Percentiles rank a stretch among this genome's conserved stretches.
phyloP scores from a whole-genome alignment of 2,329 filamentous ascomycete species.

The Trichoderma sp. region DNA sequence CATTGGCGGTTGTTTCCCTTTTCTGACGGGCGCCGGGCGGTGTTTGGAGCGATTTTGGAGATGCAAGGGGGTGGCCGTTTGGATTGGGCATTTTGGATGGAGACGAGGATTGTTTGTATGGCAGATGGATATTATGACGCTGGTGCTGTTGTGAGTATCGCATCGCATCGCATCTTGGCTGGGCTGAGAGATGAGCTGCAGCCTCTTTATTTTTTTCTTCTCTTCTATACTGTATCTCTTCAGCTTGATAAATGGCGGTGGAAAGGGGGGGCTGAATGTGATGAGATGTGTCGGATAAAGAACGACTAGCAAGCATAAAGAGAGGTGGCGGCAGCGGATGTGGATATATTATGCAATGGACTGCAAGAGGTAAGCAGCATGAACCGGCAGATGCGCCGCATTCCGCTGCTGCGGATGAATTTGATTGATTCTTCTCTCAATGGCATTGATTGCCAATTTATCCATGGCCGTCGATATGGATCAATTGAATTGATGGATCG shows the following conservation, averaged over 20 bases:
- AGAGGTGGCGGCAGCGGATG: background rate
- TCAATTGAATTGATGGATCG: background rate
- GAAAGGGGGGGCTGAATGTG: background rate
- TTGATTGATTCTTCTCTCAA: too few species aligned
- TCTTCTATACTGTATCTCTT: background rate
- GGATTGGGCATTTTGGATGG: too few species aligned
- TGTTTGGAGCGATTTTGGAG: background rate
- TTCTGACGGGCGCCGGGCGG: constrained; percentile 7
- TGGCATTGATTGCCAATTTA: too few species aligned
- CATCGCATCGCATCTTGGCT: too few species aligned
- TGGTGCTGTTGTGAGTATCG: too few species aligned
- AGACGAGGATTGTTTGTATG: too few species aligned
- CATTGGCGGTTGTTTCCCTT: background rate
- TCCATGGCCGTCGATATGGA: background rate
- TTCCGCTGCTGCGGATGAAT: too few species aligned
- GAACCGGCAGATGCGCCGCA: background rate
- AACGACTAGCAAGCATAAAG: background rate
- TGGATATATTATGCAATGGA: background rate
- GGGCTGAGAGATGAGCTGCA: constrained; percentile 6
- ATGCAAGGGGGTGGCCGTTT: background rate
- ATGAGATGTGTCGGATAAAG: background rate
- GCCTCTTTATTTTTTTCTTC: background rate
- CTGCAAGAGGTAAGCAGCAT: background rate
- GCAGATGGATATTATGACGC: too few species aligned
- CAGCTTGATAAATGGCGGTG: background rate